These are phyloP conservation scores for Achaetomiella virescens DNA, from an alignment of 495 filamentous ascomycete genomes.

Conservation along the genomic window DNA sequence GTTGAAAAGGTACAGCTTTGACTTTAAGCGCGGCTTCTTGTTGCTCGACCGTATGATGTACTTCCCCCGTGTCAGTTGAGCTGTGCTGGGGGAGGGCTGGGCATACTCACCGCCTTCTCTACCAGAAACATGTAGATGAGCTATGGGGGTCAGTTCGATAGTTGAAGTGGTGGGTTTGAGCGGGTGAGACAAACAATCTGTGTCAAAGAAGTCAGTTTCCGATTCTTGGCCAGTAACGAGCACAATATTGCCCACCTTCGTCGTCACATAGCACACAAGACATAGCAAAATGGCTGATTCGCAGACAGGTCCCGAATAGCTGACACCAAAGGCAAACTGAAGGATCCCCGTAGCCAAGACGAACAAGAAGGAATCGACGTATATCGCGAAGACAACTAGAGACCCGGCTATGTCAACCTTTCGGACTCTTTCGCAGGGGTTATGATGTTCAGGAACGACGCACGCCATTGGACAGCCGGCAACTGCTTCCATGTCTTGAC, in stretches of 20 bases:
- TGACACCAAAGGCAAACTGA: constrained; percentile 43
- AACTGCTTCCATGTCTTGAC: constrained; percentile 40
- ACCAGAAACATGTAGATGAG: constrained; percentile 49
- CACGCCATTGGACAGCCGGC: constrained; percentile 43
- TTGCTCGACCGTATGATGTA: constrained; percentile 42
- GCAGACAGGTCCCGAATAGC: constrained; percentile 37
- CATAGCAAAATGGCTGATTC: constrained; percentile 46
- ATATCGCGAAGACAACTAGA: constrained; percentile 47
- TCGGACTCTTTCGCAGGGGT: not conserved
- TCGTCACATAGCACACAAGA: constrained; percentile 47
- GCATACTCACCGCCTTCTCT: constrained; percentile 44
- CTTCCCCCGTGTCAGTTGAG: constrained; percentile 22
- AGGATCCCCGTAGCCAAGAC: constrained; percentile 45
- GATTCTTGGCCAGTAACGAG: not conserved
- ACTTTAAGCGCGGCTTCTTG: constrained; percentile 38
- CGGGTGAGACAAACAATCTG: constrained; percentile 40
- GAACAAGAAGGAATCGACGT: constrained; percentile 46
- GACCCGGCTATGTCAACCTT: not conserved
- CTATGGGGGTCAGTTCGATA: constrained; percentile 21
- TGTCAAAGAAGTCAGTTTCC: constrained; percentile 2
- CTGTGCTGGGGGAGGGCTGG: not conserved
- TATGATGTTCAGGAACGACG: constrained; percentile 12
- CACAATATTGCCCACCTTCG: constrained; percentile 35
- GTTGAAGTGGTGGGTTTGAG: not conserved
- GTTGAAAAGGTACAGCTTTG: constrained; percentile 48